Evolutionary conservation across 768 basidiomycete species (phyloP), one percentile per base, ranked within the genome.

Genomic region (Lentinula edodes): DNA sequence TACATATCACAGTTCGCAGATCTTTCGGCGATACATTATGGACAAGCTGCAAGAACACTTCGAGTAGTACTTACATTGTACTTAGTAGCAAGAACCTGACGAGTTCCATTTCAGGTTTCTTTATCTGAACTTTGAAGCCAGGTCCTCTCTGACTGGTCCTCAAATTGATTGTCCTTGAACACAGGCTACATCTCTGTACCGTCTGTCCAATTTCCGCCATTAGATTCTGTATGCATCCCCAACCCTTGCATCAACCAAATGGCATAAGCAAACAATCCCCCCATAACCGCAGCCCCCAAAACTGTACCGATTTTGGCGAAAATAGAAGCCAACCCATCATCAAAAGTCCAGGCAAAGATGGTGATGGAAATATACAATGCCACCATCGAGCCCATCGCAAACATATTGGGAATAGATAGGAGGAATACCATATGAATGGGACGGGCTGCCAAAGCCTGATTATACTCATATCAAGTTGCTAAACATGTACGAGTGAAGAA

Each of bases 371-470:
- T 45, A 36, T 64, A 64, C 41, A 64, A 62, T 23, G 61, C 43
- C 38, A 59, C 48, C 63, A 62, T 62, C 35, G 63, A 51, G 12
- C 63, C 61, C 51, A 64, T 62, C 16, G 61, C 63, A 46, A 64
- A 64, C 34, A 64, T 34, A 10, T 61, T 64, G 6, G 63, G 63
- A 36, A 58, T 58, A 6, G 63, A 61, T 6, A 64, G 45, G 18
- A 64, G 43, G 23, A 60, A 57, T 12, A 64, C 20, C 61, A 64
- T 61, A 50, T 46, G 35, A n/a, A 58, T 38, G 15, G 63, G 61
- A n/a, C 63, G 63, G 12, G 38, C 10, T 20, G 63, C 56, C 42
- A 62, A 9, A 38, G 32, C 46, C 59, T 60, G 23, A 35, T 15
- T 13, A 12, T 18, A 39, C 13, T 12, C 9, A 38, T 41, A 28